Evolutionary conservation across 306 rosid genomes (phyloP), one percentile per base, ranked within the genome.

Genomic region (Cotoneaster glaucophyllus): DNA sequence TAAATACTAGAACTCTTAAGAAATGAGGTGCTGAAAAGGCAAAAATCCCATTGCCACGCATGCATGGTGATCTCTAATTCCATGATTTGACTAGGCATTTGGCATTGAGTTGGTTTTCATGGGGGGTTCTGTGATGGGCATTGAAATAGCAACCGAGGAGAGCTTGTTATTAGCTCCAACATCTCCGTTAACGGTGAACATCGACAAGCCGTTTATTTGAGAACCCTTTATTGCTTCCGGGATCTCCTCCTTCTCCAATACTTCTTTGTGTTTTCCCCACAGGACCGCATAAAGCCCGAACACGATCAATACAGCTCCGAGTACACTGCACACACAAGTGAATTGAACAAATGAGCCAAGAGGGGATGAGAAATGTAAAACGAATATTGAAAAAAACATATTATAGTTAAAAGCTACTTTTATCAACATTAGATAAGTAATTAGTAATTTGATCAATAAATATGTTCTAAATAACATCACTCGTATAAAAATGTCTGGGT

Each of bases 241-340:
- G 67, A 88, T 85, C 72, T 87, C 86, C 67, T 69, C 81, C 50
- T 18, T 86, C 67, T 82, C 88, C 54, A 17, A 12, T 65, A 29
- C 75, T 52, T 94, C 97, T 69, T 85, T 94, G 88, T 90, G 97
- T 68, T 94, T 94, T 54, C 97, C 98, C 98, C 98, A 94, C 1
- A 94, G 85, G 24, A 91, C 97, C 43, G 96, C 81, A 83, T 94
- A 91, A 8, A 94, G 85, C 2, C 97, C 98, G 21, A 85, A 75
- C 1, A 88, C 90, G 50, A 94, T 94, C 84, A 94, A 86, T 26
- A 91, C 39, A 12, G 88, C 74, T 26, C 92, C 92, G 1, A 90
- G 67, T 76, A 93, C 88, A 25, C 93, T 93, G 90, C 90, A 84
- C 3, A 14, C 71, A 72, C 66, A 25, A 39, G n/a, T 22, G 48